Conservation (phyloP, 2,329 filamentous ascomycete genomes). For the Tricladium varicosporioides region DNA sequence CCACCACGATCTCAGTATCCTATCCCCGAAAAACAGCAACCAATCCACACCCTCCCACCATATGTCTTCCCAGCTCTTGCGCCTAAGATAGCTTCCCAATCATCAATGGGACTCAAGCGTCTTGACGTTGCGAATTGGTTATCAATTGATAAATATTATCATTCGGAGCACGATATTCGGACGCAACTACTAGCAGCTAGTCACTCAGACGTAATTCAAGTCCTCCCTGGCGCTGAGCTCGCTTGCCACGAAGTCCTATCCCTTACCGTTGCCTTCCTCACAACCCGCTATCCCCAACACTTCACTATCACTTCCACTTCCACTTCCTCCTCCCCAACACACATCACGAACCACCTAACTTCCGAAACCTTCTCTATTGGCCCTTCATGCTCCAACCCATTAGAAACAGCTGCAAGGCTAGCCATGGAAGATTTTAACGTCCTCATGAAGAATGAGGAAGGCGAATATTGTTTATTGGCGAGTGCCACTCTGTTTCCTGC, state of each 20-base stretch:
- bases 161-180: conserved; percentile 42
- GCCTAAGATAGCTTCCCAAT: conserved; percentile 27
- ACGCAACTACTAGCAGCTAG: conserved; percentile 39
- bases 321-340: conserved; percentile 17
- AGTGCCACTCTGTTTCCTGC: conserved; percentile 52
- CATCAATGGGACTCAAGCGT: conserved; percentile 47
- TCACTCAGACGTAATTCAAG: conserved; percentile 42
- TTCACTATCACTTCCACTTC: conserved; percentile 39
- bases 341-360: conserved; percentile 42
- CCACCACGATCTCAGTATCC: background rate
- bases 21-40: conserved; percentile 12
- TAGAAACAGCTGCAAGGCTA: conserved; percentile 49
- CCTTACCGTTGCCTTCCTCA: conserved; percentile 45
- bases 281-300: conserved; percentile 40
- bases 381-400: conserved; percentile 37
- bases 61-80: conserved; percentile 26
- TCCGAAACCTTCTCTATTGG: conserved; percentile 42
- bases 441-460: conserved; percentile 41
- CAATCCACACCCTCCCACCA: conserved; percentile 15
- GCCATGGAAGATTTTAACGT: conserved; percentile 52
- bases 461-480: conserved; percentile 46
- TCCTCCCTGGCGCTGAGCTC: conserved; percentile 41
- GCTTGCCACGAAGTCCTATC: conserved; percentile 47
- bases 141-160: conserved; percentile 45
- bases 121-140: conserved; percentile 48